phyloP scores from a whole-genome alignment of 352 stramenopile species.

The Globisporangium uncinulatum region DNA sequence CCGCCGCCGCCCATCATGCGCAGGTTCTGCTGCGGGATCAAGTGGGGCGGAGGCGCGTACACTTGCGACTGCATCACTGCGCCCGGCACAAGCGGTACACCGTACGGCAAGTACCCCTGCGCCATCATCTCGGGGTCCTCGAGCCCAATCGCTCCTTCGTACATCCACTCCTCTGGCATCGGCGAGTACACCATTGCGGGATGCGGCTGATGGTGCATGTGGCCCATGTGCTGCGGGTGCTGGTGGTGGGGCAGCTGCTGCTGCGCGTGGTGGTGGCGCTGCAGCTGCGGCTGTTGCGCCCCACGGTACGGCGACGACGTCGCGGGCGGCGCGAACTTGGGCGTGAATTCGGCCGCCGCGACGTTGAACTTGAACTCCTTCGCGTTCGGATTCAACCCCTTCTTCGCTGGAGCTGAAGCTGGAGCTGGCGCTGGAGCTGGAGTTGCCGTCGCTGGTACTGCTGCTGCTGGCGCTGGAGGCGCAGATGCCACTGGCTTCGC shows the following conservation, averaged over 20 bases:
- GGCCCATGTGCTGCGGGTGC: conserved; percentile 11
- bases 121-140: conserved; percentile 43
- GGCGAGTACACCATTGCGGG: conserved; percentile 39
- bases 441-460: not conserved
- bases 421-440: not conserved
- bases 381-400: conserved; percentile 74
- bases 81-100: conserved; percentile 49
- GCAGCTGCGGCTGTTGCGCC: conserved; percentile 8
- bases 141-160: conserved; percentile 42
- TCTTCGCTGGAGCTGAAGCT: conserved; percentile 33
- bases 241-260: conserved; percentile 5
- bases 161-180: conserved; percentile 75
- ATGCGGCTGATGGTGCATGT: conserved; percentile 25
- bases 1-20: conserved; percentile 42
- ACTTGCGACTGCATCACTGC: conserved; percentile 57
- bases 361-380: conserved; percentile 87
- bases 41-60: conserved; percentile 35
- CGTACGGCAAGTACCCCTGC: conserved; percentile 64
- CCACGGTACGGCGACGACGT: conserved; percentile 47
- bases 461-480: not conserved
- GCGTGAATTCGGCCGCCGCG: conserved; percentile 58
- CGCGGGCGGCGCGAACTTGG: conserved; percentile 34
- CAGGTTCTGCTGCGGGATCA: conserved; percentile 61
- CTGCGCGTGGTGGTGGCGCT: conserved; percentile 20
- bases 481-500: conserved; percentile 5